Evolutionary conservation across 148 eudicot genomes (phyloP).

Genomic region (Persicaria maculosa): DNA sequence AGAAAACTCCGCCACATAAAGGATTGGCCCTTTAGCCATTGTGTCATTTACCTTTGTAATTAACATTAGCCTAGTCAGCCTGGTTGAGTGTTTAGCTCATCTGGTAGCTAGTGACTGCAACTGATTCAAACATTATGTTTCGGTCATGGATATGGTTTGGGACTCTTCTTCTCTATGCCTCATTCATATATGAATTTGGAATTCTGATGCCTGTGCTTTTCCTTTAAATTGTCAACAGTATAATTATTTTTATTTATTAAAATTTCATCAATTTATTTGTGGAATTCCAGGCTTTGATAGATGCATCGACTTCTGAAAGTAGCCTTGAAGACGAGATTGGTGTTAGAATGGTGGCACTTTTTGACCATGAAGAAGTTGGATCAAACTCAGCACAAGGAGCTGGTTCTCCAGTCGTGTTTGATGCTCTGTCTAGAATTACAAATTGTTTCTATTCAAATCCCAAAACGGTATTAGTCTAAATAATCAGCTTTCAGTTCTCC

Average conservation of each 20-base stretch:
- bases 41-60: too few species aligned
- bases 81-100: too few species aligned
- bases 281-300: conserved; percentile 75
- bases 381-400: conserved; percentile 99
- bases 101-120: neutral
- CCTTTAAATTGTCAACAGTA: neutral
- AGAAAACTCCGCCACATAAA: too few species aligned
- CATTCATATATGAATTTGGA: neutral
- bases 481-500: too few species aligned
- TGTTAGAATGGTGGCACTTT: conserved; percentile 87
- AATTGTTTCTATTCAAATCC: conserved; percentile 49
- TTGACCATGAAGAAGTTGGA: conserved; percentile 97
- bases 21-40: too few species aligned
- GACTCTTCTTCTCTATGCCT: neutral
- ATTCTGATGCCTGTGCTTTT: neutral
- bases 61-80: too few species aligned
- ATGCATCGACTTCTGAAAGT: conserved; percentile 57
- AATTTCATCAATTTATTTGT: neutral
- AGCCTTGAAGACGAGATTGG: conserved; percentile 87
- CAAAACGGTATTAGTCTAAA: conserved; percentile 34
- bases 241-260: neutral
- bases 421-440: conserved; percentile 83
- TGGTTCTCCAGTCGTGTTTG: conserved; percentile 92
- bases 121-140: neutral
- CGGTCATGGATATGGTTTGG: neutral